These are phyloP conservation scores for Anthoceros angustus DNA, from an alignment of 225 moss, liverwort and hornwort species.

Conservation along the genomic window DNA sequence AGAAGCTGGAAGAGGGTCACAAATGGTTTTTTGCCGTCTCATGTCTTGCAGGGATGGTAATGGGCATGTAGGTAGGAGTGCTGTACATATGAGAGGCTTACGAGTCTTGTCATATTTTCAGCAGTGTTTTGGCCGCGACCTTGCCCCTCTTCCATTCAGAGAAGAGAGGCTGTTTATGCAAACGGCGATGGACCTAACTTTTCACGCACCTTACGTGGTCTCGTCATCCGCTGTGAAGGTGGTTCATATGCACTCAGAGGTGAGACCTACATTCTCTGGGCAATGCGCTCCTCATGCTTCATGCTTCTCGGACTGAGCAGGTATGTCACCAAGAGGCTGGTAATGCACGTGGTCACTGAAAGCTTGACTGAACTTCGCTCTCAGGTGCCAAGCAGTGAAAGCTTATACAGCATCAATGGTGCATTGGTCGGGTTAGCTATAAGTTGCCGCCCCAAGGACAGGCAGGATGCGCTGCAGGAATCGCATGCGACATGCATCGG, in stretches of 20 bases:
- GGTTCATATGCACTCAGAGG: conserved; percentile 73
- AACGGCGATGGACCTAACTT: conserved; percentile 55
- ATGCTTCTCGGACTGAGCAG: no score
- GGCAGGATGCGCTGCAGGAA: neutral
- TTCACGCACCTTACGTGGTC: conserved; percentile 48
- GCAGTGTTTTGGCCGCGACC: conserved; percentile 46
- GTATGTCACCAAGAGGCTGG: no score
- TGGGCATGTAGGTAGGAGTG: conserved; percentile 31
- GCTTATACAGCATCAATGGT: neutral
- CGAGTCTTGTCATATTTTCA: conserved; percentile 78
- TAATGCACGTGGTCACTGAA: neutral
- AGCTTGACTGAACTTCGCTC: neutral
- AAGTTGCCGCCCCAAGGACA: neutral
- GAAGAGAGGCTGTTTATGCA: conserved; percentile 59
- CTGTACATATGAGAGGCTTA: conserved; percentile 46
- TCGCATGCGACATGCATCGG: neutral
- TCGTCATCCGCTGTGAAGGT: conserved; percentile 51
- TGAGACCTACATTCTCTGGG: conserved; percentile 15
- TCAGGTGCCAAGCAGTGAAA: neutral
- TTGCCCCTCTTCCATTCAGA: conserved; percentile 55
- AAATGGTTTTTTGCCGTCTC: neutral
- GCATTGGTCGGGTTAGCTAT: neutral
- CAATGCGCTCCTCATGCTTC: neutral
- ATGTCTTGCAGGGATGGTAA: conserved; percentile 13
- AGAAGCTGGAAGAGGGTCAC: neutral